A percentile compares a stretch with the other conserved stretches of the same genome.
Conservation (phyloP, 768 basidiomycete genomes). For the Russula vinacea region DNA sequence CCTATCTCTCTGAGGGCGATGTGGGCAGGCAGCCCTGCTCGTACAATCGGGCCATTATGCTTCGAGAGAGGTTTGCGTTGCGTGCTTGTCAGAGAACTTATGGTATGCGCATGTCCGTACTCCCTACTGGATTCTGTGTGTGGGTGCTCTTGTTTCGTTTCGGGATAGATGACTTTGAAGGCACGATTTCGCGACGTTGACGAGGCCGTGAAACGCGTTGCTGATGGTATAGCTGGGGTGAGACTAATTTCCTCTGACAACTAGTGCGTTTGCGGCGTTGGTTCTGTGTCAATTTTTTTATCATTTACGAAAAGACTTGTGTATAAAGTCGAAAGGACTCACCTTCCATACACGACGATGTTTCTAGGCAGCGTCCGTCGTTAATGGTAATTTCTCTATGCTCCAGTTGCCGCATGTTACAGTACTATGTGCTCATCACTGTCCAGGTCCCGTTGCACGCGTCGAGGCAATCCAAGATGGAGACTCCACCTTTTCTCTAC, state of each 20-base stretch:
- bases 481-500: no score
- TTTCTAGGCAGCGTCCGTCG: constrained; percentile 12
- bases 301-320: constrained; percentile 3
- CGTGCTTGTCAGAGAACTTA: constrained; percentile 68
- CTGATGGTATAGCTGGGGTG: no score
- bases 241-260: no score
- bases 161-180: constrained; percentile 37
- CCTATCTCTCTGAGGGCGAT: constrained; percentile 70
- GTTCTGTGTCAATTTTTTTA: neutral
- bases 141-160: neutral
- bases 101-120: constrained; percentile 48
- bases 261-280: constrained; percentile 4
- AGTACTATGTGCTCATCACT: neutral
- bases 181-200: constrained; percentile 58
- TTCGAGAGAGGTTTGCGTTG: constrained; percentile 74
- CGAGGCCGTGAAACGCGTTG: no score
- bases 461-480: constrained; percentile 56
- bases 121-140: no score
- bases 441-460: constrained; percentile 47
- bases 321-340: constrained; percentile 15
- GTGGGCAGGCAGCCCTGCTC: constrained; percentile 47
- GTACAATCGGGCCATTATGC: constrained; percentile 81
- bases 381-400: neutral
- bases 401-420: neutral
- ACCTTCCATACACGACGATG: neutral